These are phyloP conservation scores for Diaporthe capsici DNA, from an alignment of 2,329 filamentous ascomycete genomes.

Conservation along the genomic window DNA sequence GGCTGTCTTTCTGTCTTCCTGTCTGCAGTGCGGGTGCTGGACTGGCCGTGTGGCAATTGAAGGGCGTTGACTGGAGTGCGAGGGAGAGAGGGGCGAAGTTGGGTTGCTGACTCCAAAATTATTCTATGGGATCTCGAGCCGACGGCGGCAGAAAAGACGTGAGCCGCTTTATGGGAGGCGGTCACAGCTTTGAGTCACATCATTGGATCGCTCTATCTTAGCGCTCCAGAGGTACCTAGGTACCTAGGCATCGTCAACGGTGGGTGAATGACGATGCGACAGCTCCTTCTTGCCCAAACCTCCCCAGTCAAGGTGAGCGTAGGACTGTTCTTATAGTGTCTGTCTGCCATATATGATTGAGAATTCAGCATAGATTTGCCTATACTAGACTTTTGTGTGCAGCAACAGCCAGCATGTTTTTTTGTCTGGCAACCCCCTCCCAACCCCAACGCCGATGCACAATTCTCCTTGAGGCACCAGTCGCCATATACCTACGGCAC, in stretches of 20 bases:
- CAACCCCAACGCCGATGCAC: too few relatives aligned
- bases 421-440: too few relatives aligned
- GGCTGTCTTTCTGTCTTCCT: neutral
- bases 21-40: neutral
- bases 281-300: too few relatives aligned
- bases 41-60: neutral
- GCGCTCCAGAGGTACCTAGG: neutral
- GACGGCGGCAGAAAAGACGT: neutral
- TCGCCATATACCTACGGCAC: neutral
- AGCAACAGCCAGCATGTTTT: too few relatives aligned
- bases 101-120: conserved; percentile 32
- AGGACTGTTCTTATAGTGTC: too few relatives aligned
- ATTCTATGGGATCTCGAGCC: neutral
- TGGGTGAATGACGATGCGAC: too few relatives aligned
- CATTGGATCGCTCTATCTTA: neutral
- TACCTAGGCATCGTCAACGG: neutral
- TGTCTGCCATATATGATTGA: too few relatives aligned
- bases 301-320: too few relatives aligned
- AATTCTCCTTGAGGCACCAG: too few relatives aligned
- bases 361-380: too few relatives aligned
- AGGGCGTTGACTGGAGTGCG: neutral
- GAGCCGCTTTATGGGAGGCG: neutral
- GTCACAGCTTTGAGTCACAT: rapidly evolving
- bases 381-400: too few relatives aligned
- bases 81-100: neutral